These are phyloP conservation scores for Vitellaria paradoxa DNA, from an alignment of 179 eudicot species.

Conservation along the genomic window DNA sequence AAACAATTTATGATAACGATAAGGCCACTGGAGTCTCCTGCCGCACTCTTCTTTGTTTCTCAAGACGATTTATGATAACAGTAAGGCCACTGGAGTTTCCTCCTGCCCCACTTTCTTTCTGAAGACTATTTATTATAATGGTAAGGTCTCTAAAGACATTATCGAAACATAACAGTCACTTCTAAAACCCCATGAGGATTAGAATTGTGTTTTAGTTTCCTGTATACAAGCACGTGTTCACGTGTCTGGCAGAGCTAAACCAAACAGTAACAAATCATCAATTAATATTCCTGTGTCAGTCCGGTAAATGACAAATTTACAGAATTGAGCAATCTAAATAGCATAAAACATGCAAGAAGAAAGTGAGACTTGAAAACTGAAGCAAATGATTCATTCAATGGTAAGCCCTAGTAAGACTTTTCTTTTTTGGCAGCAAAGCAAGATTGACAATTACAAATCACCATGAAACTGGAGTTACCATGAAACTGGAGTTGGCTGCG, in stretches of 20 bases:
- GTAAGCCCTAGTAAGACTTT: background rate
- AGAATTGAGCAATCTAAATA: background rate
- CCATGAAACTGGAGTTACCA: slow-evolving; percentile 99
- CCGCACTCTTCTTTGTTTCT: no score
- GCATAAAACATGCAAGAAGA: background rate
- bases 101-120: no score
- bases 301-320: background rate
- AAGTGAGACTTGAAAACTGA: background rate
- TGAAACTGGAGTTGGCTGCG: slow-evolving; percentile 91
- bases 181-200: no score
- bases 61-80: no score
- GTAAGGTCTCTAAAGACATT: background rate
- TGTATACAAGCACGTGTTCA: background rate
- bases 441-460: slow-evolving; percentile 38
- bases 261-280: no score
- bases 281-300: background rate
- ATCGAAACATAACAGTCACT: background rate
- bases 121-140: background rate
- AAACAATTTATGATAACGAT: no score
- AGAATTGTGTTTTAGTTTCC: background rate
- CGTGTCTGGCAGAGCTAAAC: background rate
- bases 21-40: no score
- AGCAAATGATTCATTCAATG: background rate
- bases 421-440: background rate
- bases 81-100: no score